These are phyloP conservation scores for Lactarius indigo DNA, from an alignment of 768 basidiomycete species.

Conservation along the genomic window DNA sequence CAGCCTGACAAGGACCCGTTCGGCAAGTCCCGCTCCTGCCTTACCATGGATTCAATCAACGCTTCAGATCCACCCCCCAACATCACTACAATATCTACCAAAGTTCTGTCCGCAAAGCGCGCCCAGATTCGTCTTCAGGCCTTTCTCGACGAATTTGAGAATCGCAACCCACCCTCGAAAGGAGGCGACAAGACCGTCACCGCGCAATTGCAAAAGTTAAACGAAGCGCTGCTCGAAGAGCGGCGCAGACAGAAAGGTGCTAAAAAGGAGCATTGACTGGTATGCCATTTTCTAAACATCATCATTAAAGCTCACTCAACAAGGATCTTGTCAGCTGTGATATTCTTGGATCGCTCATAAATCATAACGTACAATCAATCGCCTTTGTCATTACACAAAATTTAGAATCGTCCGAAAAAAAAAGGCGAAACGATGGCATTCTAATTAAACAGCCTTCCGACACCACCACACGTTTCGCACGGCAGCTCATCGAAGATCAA, in stretches of 20 bases:
- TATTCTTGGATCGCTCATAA: neutral
- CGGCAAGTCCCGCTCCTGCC: slow-evolving; percentile 15
- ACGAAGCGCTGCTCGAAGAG: slow-evolving; percentile 34
- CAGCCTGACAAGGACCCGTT: neutral
- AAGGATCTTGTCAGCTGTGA: neutral
- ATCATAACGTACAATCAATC: neutral
- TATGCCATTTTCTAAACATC: neutral
- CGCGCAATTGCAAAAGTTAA: slow-evolving; percentile 36
- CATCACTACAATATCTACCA: slow-evolving; percentile 10
- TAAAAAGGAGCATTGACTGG: neutral
- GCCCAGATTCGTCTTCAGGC: slow-evolving; percentile 30
- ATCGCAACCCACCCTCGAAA: slow-evolving; percentile 31
- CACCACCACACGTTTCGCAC: slow-evolving; percentile 60
- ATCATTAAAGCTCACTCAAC: neutral
- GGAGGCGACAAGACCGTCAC: slow-evolving; percentile 36
- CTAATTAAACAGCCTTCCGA: slow-evolving; percentile 44
- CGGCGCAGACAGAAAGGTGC: slow-evolving; percentile 13
- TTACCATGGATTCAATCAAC: slow-evolving; percentile 12
- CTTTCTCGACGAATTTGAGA: slow-evolving; percentile 34
- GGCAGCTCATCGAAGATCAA: slow-evolving; percentile 50
- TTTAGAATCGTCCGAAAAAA: neutral
- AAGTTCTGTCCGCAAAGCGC: slow-evolving; percentile 29
- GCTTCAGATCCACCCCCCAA: slow-evolving; percentile 27
- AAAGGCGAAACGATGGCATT: neutral
- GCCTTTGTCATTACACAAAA: neutral